Conservation (phyloP, 495 filamentous ascomycete species). For the Trichoderma erinaceum region DNA sequence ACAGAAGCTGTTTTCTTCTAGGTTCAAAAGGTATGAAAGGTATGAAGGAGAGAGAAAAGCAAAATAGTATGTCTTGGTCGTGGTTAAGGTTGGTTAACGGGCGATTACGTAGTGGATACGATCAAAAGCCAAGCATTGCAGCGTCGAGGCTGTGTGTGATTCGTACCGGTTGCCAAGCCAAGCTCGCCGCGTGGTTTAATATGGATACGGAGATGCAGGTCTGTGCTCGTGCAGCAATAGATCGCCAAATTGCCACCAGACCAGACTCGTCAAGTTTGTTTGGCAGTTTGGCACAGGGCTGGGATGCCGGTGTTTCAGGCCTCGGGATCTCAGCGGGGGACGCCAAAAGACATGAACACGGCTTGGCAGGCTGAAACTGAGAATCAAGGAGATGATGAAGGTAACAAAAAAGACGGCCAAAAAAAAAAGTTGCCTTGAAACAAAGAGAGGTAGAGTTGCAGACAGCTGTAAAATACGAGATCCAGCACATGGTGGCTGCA, state of each 20-base stretch:
- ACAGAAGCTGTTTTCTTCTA: neutral
- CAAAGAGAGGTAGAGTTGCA: no score
- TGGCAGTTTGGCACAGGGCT: neutral
- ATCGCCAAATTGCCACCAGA: neutral
- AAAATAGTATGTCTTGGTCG: neutral
- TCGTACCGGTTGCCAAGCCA: neutral
- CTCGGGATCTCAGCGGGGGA: neutral
- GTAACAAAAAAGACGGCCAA: neutral
- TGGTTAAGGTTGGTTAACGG: neutral
- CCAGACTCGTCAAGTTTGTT: neutral
- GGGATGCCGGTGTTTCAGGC: neutral
- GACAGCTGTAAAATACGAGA: no score
- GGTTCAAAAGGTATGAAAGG: neutral
- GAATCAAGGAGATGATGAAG: neutral
- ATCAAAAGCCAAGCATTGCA: neutral
- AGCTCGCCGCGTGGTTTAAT: no score
- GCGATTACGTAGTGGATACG: conserved; percentile 8
- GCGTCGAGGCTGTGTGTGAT: neutral
- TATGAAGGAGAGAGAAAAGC: conserved; percentile 1
- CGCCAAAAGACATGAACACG: neutral
- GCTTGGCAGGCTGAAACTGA: neutral
- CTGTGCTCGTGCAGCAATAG: neutral
- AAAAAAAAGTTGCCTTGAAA: no score
- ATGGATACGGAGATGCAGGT: neutral
- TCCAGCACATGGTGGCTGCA: no score